Evolutionary conservation across 2,329 filamentous ascomycete genomes (phyloP).

Genomic region (Cordyceps sp.): DNA sequence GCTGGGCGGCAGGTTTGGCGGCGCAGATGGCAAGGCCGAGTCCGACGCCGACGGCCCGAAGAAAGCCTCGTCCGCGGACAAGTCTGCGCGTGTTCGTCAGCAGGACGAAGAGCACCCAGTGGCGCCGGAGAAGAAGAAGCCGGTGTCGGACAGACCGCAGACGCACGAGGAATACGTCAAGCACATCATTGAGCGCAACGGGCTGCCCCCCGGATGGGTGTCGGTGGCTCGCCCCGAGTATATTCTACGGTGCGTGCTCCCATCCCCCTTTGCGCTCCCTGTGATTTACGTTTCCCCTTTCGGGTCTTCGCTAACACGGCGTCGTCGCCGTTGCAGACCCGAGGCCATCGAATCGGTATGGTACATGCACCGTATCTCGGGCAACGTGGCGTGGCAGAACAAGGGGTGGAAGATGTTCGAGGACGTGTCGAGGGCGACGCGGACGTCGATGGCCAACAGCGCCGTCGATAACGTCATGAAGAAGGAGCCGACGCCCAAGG

Average conservation of each 20-base stretch:
- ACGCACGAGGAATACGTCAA: constrained; percentile 37
- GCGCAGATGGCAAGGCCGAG: constrained; percentile 4
- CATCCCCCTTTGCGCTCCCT: background rate
- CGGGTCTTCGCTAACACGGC: background rate
- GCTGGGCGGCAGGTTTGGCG: constrained; percentile 6
- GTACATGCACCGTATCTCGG: constrained; percentile 82
- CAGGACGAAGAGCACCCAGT: no score
- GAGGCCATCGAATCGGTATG: constrained; percentile 82
- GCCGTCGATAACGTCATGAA: constrained; percentile 49
- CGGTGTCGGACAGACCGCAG: background rate
- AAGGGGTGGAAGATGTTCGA: constrained; percentile 79
- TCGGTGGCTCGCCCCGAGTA: constrained; percentile 30
- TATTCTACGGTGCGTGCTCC: constrained; percentile 37
- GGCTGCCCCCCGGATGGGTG: constrained; percentile 33
- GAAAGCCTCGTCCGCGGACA: background rate
- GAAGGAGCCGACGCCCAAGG: constrained; percentile 23
- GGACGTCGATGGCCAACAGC: constrained; percentile 49
- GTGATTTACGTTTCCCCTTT: background rate
- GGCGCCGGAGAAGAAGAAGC: background rate
- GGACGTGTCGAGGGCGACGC: constrained; percentile 49
- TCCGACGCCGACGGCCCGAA: background rate
- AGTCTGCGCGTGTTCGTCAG: background rate
- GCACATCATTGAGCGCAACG: constrained; percentile 23
- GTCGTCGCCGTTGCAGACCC: constrained; percentile 34
- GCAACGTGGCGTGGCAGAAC: constrained; percentile 57